Evolutionary conservation across 768 basidiomycete genomes (phyloP).

Genomic region (Tulasnella sp.): DNA sequence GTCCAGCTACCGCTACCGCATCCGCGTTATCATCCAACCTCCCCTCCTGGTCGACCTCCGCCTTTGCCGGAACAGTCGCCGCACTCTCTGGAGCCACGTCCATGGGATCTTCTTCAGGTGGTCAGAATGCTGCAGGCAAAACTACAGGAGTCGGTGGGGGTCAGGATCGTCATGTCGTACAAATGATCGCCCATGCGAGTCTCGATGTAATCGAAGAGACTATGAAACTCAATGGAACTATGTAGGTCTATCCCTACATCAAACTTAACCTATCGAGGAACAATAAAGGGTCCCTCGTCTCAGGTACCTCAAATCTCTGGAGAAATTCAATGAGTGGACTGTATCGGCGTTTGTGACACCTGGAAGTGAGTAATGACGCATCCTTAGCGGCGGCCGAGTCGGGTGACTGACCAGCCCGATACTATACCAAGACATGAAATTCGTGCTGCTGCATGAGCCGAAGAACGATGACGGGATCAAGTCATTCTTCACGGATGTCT

Average conservation of each 20-base stretch:
- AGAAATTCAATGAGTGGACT: conserved; percentile 98
- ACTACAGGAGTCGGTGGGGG: conserved; percentile 58
- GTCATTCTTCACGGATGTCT: conserved; percentile 84
- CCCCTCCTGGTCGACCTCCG: conserved; percentile 84
- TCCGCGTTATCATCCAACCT: conserved; percentile 72
- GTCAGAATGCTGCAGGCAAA: conserved; percentile 20
- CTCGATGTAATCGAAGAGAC: conserved; percentile 91
- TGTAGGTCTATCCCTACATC: conserved; percentile 39
- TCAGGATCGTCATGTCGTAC: conserved; percentile 86
- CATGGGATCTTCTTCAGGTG: conserved; percentile 32
- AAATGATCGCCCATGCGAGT: conserved; percentile 97
- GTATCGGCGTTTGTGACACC: conserved; percentile 94
- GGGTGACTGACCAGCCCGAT: background rate
- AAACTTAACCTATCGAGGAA: background rate
- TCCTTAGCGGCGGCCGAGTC: conserved; percentile 20
- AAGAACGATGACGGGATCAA: conserved; percentile 98
- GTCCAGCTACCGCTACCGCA: conserved; percentile 45
- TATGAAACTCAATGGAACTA: conserved; percentile 67
- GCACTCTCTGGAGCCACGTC: conserved; percentile 70
- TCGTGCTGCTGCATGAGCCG: conserved; percentile 83
- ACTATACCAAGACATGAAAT: conserved; percentile 67
- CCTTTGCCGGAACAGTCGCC: conserved; percentile 80
- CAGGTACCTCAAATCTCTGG: conserved; percentile 92
- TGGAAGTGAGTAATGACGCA: conserved; percentile 55
- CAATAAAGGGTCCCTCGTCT: background rate